Evolutionary conservation across 148 eudicot genomes (phyloP).

Genomic region (Nepenthes gracilis): DNA sequence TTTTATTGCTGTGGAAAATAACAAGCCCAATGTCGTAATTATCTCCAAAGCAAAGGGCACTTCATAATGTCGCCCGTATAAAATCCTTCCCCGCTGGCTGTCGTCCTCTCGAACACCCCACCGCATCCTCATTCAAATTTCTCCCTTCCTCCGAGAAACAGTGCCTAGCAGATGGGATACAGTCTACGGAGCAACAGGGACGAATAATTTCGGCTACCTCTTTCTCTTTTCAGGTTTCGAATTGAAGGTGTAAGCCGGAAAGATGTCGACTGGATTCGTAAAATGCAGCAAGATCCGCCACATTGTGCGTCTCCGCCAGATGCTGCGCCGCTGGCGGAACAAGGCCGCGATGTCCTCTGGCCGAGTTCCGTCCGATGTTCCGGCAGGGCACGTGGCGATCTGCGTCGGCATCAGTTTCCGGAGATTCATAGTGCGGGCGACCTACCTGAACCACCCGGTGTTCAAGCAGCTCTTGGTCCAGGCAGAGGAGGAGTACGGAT

Average conservation of each 20-base stretch:
- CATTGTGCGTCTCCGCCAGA: constrained; percentile 62
- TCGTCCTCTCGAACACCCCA: not conserved
- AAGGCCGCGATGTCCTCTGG: constrained; percentile 35
- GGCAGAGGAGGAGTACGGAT: constrained; percentile 75
- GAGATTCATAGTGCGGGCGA: constrained; percentile 55
- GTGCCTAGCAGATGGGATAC: too few relatives aligned
- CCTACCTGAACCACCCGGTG: constrained; percentile 65
- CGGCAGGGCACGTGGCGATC: constrained; percentile 74
- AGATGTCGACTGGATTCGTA: constrained; percentile 23
- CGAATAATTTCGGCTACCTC: too few relatives aligned
- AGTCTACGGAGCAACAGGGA: too few relatives aligned
- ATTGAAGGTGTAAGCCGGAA: too few relatives aligned
- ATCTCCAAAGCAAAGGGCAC: constrained; percentile 8
- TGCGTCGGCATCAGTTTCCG: constrained; percentile 39
- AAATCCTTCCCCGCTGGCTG: constrained; percentile 5
- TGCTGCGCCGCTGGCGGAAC: constrained; percentile 56
- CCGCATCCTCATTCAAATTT: constrained; percentile 2
- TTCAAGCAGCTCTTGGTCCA: constrained; percentile 42
- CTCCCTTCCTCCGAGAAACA: constrained; percentile 6
- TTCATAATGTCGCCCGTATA: constrained; percentile 3
- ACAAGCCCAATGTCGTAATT: constrained; percentile 4
- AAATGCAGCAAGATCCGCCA: constrained; percentile 64
- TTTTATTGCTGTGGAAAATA: not conserved
- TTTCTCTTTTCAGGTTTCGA: too few relatives aligned
- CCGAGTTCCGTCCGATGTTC: constrained; percentile 55